phyloP scores from a whole-genome alignment of 139 green algal species.

The Coelastrella sp. region DNA sequence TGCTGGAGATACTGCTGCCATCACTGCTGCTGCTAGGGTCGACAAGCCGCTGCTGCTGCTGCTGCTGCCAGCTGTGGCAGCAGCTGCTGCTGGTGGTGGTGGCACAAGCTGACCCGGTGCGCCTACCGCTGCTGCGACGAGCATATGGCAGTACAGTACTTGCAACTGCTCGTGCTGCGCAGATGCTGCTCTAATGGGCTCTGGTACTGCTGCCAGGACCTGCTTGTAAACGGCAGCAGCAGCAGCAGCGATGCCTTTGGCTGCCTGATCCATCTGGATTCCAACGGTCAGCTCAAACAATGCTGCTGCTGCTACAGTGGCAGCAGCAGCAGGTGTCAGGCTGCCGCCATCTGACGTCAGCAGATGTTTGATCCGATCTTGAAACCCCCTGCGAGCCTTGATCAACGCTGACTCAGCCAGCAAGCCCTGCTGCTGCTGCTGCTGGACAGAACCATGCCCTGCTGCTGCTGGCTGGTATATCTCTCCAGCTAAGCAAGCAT shows the following conservation, averaged over 20 bases:
- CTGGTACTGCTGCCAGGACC: slow-evolving; percentile 50
- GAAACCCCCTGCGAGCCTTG: slow-evolving; percentile 47
- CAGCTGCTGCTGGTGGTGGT: not conserved
- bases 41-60: slow-evolving; percentile 2
- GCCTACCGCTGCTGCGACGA: slow-evolving; percentile 21
- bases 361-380: slow-evolving; percentile 26
- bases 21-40: slow-evolving; percentile 24
- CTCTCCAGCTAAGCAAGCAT: not conserved
- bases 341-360: not conserved
- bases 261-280: slow-evolving; percentile 1
- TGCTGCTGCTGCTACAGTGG: slow-evolving; percentile 58
- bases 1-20: not conserved
- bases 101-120: slow-evolving; percentile 2
- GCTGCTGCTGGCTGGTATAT: not conserved
- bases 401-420: not conserved
- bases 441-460: not conserved
- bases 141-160: slow-evolving; percentile 52
- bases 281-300: slow-evolving; percentile 57
- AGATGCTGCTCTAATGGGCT: slow-evolving; percentile 46
- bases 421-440: slow-evolving; percentile 3
- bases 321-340: slow-evolving; percentile 42
- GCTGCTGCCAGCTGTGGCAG: not conserved
- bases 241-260: slow-evolving; percentile 50
- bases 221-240: slow-evolving; percentile 64
- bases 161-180: slow-evolving; percentile 58